Evolutionary conservation across 208 protist genomes (phyloP).

Genomic region (Leishmania major): DNA sequence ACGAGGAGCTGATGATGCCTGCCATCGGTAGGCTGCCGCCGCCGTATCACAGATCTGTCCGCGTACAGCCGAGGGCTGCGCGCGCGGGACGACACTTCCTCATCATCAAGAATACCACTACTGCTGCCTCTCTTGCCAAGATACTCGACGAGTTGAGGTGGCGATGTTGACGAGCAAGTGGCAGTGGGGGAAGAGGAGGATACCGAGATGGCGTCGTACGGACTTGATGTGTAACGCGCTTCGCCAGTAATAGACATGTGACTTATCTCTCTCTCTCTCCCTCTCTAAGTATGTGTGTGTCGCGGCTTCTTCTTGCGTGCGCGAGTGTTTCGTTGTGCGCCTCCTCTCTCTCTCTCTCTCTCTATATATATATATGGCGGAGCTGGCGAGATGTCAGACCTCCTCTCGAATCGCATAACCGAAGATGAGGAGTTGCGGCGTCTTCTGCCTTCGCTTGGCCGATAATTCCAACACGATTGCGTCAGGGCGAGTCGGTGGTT

Average conservation of each 20-base stretch:
- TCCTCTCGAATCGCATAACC: not conserved
- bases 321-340: not conserved
- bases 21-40: not conserved
- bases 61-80: not conserved
- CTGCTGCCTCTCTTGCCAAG: not conserved
- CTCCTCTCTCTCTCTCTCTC: not conserved
- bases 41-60: not conserved
- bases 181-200: slow-evolving; percentile 14
- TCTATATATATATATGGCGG: not conserved
- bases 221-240: slow-evolving; percentile 9
- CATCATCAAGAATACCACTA: not conserved
- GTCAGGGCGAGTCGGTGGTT: not conserved
- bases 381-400: not conserved
- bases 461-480: not conserved
- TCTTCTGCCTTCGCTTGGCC: not conserved
- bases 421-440: not conserved
- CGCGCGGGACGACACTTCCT: not conserved
- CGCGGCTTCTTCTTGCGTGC: not conserved
- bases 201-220: slow-evolving; percentile 20
- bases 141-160: not conserved
- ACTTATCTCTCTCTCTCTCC: too few relatives aligned
- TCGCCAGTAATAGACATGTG: not conserved
- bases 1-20: not conserved
- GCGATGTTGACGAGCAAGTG: not conserved
- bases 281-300: not conserved